A percentile compares a stretch with the other conserved stretches of the same genome.
These are phyloP conservation scores for Alternaria viburni DNA, from an alignment of 2,329 filamentous ascomycete genomes.

Conservation along the genomic window DNA sequence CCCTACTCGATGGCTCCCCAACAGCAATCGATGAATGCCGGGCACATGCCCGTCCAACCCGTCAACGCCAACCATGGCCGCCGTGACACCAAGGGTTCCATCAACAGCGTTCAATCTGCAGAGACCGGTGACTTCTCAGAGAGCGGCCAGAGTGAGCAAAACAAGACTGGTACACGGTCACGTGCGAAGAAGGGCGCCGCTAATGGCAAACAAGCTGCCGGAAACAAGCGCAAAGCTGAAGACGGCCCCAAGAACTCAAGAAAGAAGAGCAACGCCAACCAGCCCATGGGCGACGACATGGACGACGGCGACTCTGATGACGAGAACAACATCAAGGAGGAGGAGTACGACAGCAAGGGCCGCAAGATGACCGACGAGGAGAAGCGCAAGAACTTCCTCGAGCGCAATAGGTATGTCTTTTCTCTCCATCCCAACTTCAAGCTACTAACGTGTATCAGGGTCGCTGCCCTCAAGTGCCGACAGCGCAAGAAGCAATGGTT, in stretches of 20 bases:
- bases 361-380: conserved; percentile 98
- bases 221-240: conserved; percentile 74
- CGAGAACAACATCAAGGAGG: conserved; percentile 47
- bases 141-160: conserved; percentile 67
- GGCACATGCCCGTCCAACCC: conserved; percentile 57
- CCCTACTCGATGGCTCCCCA: conserved; percentile 53
- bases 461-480: conserved; percentile 94
- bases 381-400: conserved; percentile 97
- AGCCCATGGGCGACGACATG: conserved; percentile 57
- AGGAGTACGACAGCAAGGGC: conserved; percentile 56
- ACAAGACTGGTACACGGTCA: conserved; percentile 62
- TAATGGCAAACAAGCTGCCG: conserved; percentile 44
- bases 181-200: conserved; percentile 46
- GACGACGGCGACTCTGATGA: conserved; percentile 54
- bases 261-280: conserved; percentile 69
- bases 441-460: conserved; percentile 61
- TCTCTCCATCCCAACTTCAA: neutral
- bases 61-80: conserved; percentile 59
- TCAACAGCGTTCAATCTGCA: conserved; percentile 64
- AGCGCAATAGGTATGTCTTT: conserved; percentile 82
- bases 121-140: conserved; percentile 73
- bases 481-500: conserved; percentile 99
- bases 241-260: conserved; percentile 71
- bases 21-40: conserved; percentile 47
- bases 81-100: conserved; percentile 57